phyloP scores from a whole-genome alignment of 192 early-diverging fungal genomes.

The Backusella tuberculispora region DNA sequence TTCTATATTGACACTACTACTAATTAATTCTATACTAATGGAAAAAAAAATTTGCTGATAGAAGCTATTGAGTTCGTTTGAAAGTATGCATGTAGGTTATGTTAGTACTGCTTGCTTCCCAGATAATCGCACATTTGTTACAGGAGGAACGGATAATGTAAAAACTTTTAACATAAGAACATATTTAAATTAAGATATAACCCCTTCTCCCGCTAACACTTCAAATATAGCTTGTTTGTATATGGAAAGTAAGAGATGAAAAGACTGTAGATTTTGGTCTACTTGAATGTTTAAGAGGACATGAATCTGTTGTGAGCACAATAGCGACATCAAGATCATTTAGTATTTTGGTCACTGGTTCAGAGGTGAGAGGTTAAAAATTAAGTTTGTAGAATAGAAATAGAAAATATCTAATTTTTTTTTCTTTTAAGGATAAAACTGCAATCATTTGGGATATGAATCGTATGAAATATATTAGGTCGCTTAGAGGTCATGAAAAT shows the following conservation, averaged over 20 bases:
- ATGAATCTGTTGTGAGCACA: constrained; percentile 54
- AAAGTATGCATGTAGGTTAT: constrained; percentile 61
- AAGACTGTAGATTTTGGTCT: constrained; percentile 52
- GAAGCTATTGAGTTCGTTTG: constrained; percentile 55
- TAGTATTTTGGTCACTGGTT: constrained; percentile 62
- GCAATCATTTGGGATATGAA: constrained; percentile 70
- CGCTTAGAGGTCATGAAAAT: constrained; percentile 52
- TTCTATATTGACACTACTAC: too few relatives aligned
- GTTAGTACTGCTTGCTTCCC: constrained; percentile 63
- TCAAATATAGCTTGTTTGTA: constrained; percentile 53
- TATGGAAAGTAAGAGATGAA: constrained; percentile 56
- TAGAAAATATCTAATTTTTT: neutral
- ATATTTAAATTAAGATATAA: neutral
- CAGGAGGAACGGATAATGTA: constrained; percentile 58
- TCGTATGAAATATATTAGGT: constrained; percentile 62
- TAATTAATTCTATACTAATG: neutral
- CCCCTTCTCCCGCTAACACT: neutral
- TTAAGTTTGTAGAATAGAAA: neutral
- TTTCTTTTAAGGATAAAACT: constrained; percentile 53
- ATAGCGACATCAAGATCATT: constrained; percentile 58
- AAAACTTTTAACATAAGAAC: neutral
- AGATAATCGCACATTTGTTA: constrained; percentile 61
- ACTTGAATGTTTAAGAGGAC: constrained; percentile 60
- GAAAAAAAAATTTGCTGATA: neutral
- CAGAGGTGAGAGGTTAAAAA: constrained; percentile 39